Conservation (phyloP, 2,329 filamentous ascomycete species). For the Xylariaceae sp. region DNA sequence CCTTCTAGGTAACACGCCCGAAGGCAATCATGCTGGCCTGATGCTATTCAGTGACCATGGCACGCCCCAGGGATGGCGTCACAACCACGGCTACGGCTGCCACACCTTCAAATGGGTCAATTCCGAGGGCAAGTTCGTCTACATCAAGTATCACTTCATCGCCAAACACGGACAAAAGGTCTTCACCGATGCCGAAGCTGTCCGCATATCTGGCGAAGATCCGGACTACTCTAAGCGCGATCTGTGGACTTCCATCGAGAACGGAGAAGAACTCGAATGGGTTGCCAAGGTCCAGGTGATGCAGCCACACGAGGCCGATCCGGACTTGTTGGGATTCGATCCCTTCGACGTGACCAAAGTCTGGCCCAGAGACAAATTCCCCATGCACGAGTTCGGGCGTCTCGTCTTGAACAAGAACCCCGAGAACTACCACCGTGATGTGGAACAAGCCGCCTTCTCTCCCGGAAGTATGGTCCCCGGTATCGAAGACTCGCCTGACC, state of each 20-base stretch:
- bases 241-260: slow-evolving; percentile 40
- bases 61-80: too few relatives aligned
- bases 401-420: slow-evolving; percentile 47
- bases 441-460: slow-evolving; percentile 55
- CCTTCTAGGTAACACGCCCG: too few relatives aligned
- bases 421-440: slow-evolving; percentile 34
- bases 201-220: slow-evolving; percentile 37
- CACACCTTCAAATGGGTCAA: not conserved
- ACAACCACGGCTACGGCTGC: too few relatives aligned
- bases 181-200: slow-evolving; percentile 38
- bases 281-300: slow-evolving; percentile 51
- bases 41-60: too few relatives aligned
- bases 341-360: slow-evolving; percentile 54
- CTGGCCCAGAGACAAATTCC: slow-evolving; percentile 48
- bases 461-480: slow-evolving; percentile 53
- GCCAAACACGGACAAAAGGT: slow-evolving; percentile 43
- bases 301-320: slow-evolving; percentile 44
- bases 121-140: slow-evolving; percentile 16
- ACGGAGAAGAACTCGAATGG: slow-evolving; percentile 46
- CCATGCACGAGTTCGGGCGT: slow-evolving; percentile 44
- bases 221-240: slow-evolving; percentile 43
- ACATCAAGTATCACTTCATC: slow-evolving; percentile 40
- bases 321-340: slow-evolving; percentile 32
- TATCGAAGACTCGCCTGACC: slow-evolving; percentile 48
- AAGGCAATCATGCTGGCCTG: too few relatives aligned